A percentile compares a stretch with the other conserved stretches of the same genome.
phyloP scores from a whole-genome alignment of 768 basidiomycete genomes.

The Piloderma croceum region DNA sequence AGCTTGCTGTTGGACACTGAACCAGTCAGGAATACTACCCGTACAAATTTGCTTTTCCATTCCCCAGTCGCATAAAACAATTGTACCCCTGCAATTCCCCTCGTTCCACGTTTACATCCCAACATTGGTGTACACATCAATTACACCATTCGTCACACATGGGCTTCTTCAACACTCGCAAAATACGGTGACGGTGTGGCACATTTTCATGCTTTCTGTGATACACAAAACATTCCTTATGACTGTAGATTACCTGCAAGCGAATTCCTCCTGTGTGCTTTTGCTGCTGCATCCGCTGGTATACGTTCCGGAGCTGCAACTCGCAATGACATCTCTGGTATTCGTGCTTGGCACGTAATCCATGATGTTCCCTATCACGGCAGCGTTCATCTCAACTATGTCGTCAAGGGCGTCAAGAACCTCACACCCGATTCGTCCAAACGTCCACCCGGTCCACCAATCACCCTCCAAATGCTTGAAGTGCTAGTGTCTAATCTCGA shows the following conservation, averaged over 20 bases:
- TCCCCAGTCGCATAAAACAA: not conserved
- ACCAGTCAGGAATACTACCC: not conserved
- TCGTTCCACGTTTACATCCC: not conserved
- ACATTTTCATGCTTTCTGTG: constrained; percentile 17
- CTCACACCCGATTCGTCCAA: constrained; percentile 6
- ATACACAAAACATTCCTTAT: constrained; percentile 11
- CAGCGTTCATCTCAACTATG: constrained; percentile 3
- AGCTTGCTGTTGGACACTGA: not conserved
- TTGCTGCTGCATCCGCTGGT: constrained; percentile 21
- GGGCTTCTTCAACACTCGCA: constrained; percentile 6
- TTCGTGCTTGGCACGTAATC: constrained; percentile 16
- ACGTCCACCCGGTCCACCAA: not conserved
- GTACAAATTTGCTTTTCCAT: not conserved
- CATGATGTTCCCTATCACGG: constrained; percentile 6
- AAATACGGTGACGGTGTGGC: constrained; percentile 1
- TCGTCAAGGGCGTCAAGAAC: constrained; percentile 2
- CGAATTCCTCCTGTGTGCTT: constrained; percentile 25
- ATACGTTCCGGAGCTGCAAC: constrained; percentile 13
- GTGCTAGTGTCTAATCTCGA: constrained; percentile 5
- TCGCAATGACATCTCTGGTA: constrained; percentile 17
- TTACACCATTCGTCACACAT: constrained; percentile 1
- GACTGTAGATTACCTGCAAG: constrained; percentile 16
- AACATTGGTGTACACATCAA: not conserved
- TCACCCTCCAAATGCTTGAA: not conserved
- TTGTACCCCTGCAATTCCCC: not conserved